Evolutionary conservation across 2,329 filamentous ascomycete species (phyloP).

Genomic region (Hymenoscyphus fructigenus): DNA sequence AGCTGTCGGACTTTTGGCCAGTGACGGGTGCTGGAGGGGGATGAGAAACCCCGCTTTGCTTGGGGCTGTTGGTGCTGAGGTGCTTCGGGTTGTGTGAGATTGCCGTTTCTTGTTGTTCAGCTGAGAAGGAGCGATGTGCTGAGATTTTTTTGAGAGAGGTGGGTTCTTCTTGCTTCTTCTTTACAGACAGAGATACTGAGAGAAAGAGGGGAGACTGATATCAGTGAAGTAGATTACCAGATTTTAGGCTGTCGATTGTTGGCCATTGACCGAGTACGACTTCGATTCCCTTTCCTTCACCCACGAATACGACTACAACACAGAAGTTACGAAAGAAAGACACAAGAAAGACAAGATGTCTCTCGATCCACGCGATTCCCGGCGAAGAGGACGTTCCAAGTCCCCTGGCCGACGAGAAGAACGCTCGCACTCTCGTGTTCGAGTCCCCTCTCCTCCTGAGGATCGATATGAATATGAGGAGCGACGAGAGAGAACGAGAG

Average conservation of each 20-base stretch:
- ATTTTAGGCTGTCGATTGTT: too few species aligned
- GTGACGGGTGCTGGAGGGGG: not conserved
- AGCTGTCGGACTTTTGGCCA: not conserved
- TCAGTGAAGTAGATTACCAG: too few species aligned
- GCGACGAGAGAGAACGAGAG: slow-evolving; percentile 11
- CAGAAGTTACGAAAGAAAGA: not conserved
- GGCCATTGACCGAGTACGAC: too few species aligned
- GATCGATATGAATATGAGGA: slow-evolving; percentile 21
- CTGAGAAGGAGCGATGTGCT: not conserved
- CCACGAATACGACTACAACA: too few species aligned
- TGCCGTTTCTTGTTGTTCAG: not conserved
- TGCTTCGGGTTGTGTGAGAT: not conserved
- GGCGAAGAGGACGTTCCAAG: slow-evolving; percentile 31
- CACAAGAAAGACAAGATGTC: slow-evolving; percentile 26
- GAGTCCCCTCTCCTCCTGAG: slow-evolving; percentile 22
- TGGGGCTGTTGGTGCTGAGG: not conserved
- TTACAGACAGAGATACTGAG: too few species aligned
- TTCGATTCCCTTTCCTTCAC: too few species aligned
- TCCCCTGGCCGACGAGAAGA: slow-evolving; percentile 31
- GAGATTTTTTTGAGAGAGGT: not conserved
- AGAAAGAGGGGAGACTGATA: too few species aligned
- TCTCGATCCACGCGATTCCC: slow-evolving; percentile 34
- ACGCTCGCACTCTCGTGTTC: slow-evolving; percentile 25
- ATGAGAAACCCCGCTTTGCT: not conserved
- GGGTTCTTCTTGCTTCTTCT: too few species aligned